Evolutionary conservation across 108 stramenopile genomes (phyloP).

Genomic region (Chaetoceros muelleri): DNA sequence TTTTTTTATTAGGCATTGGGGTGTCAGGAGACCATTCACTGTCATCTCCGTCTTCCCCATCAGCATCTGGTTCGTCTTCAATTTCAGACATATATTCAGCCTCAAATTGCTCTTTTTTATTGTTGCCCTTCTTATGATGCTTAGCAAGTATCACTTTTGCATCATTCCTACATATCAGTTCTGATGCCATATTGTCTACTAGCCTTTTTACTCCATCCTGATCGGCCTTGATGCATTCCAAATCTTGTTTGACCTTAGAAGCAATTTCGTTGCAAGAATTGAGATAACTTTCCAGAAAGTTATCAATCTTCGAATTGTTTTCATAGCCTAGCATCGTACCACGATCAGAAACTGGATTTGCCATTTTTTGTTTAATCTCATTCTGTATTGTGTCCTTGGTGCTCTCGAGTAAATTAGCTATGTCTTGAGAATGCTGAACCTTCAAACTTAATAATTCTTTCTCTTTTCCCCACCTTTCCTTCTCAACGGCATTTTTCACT

Average conservation of each 20-base stretch:
- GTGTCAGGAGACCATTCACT: background rate
- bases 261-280: background rate
- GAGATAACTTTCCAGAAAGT: background rate
- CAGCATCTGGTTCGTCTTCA: background rate
- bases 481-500: constrained; percentile 16
- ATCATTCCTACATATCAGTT: background rate
- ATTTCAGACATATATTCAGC: background rate
- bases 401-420: constrained; percentile 33
- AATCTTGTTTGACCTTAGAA: background rate
- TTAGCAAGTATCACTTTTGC: background rate
- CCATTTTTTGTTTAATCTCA: constrained; percentile 20
- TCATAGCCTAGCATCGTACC: background rate
- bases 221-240: background rate
- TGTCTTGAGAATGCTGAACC: constrained; percentile 40
- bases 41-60: background rate
- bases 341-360: constrained; percentile 20
- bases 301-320: background rate
- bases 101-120: background rate
- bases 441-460: constrained; percentile 25
- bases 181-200: background rate
- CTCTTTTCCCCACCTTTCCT: constrained; percentile 25
- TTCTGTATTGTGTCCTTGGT: constrained; percentile 31
- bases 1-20: background rate
- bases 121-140: background rate
- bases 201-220: background rate